Evolutionary conservation across 2,329 filamentous ascomycete genomes (phyloP).

Genomic region (Pseudomassariella vexata): DNA sequence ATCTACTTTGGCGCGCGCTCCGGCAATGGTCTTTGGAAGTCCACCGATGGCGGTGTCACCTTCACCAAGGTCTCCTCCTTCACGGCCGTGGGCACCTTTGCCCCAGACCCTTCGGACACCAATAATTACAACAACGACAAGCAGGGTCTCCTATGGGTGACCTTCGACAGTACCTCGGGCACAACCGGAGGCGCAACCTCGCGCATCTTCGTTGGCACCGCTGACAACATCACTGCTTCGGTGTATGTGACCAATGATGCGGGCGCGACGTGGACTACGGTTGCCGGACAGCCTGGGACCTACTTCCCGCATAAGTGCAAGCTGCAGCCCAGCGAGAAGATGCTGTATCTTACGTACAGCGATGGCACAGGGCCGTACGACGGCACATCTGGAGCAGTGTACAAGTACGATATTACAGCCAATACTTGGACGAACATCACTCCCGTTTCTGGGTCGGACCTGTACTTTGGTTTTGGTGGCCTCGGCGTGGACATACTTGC

Average conservation of each 20-base stretch:
- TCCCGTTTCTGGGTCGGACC: slow-evolving; percentile 38
- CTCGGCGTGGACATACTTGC: slow-evolving; percentile 46
- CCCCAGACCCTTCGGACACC: slow-evolving; percentile 37
- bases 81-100: slow-evolving; percentile 43
- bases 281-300: slow-evolving; percentile 42
- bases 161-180: slow-evolving; percentile 47
- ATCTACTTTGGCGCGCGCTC: slow-evolving; percentile 54
- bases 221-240: slow-evolving; percentile 45
- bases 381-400: slow-evolving; percentile 45
- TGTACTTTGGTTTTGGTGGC: slow-evolving; percentile 51
- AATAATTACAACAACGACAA: slow-evolving; percentile 39
- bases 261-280: slow-evolving; percentile 44
- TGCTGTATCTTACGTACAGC: slow-evolving; percentile 49
- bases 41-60: slow-evolving; percentile 47
- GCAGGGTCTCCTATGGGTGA: slow-evolving; percentile 45
- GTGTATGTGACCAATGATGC: slow-evolving; percentile 49
- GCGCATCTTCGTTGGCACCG: slow-evolving; percentile 50
- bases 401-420: slow-evolving; percentile 44
- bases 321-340: slow-evolving; percentile 43
- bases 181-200: slow-evolving; percentile 41
- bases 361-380: slow-evolving; percentile 54
- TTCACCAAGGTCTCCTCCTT: slow-evolving; percentile 48
- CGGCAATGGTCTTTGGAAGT: slow-evolving; percentile 54
- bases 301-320: slow-evolving; percentile 50
- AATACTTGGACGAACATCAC: slow-evolving; percentile 51